Evolutionary conservation across 495 filamentous ascomycete genomes (phyloP), one percentile per base, ranked within the genome.

Genomic region (Physcia stellaris): DNA sequence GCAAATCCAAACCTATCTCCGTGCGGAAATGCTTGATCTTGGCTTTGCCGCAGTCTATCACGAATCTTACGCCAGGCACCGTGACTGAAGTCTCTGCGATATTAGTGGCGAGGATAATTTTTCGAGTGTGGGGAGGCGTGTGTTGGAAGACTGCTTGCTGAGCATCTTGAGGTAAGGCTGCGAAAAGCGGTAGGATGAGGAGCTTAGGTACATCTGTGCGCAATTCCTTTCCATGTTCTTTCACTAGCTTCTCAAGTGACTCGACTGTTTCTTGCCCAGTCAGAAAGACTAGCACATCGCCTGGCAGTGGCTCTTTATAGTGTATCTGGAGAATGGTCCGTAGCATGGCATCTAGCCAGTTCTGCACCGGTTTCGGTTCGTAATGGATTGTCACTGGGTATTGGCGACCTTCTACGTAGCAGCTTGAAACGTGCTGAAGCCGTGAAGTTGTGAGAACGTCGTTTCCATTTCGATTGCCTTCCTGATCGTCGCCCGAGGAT

Each of bases 61-160:
- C 92, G 50, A 74, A 84, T 2, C 86, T 74, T 3, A 99, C 86
- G 2, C 92, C 92, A 6, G 88, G 77, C 0, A 99, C 86, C 0
- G 92, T 99, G 38, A 99, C 80, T 1, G 92, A 99, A 0, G 92
- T 96, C 51, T 99, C 92, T 17, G 92, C 92, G 46, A 99, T 95
- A 56, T 99, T 99, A 11, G 92, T 99, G 0, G 86, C 73, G 2
- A 99, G 67, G 9, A 99, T 84, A 6, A 99, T 60, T 49, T 96
- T 99, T 27, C 92, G 71, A 0, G 81, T 93, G 15, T 67, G 65
- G 7, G 73, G 70, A 1, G 83, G 79, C 20, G 84, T 67, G 4
- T 79, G 82, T 18, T 75, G 65, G 52, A 99, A 99, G 18, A 87
- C 83, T 15, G 75, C 67, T 47, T 93, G 83, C 49, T 99, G 92